phyloP scores from a whole-genome alignment of 2,329 filamentous ascomycete genomes.

The Ustulina deusta region DNA sequence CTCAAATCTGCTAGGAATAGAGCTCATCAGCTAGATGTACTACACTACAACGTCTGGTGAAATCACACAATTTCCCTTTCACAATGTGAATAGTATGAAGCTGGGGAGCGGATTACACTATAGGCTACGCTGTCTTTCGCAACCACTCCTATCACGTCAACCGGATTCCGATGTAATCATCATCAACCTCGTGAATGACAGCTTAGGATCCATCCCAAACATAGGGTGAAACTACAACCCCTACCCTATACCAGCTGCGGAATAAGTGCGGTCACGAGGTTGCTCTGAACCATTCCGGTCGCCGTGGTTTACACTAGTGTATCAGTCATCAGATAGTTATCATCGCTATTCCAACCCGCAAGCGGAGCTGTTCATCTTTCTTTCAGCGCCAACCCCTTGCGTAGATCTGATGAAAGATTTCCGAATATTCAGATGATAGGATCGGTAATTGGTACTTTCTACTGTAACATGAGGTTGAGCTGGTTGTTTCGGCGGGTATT shows the following conservation, averaged over 20 bases:
- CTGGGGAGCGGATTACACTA: not conserved
- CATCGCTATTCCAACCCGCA: not conserved
- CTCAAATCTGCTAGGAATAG: not conserved
- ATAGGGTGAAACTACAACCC: constrained; percentile 35
- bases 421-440: constrained; percentile 30
- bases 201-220: constrained; percentile 22
- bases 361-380: constrained; percentile 17
- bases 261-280: constrained; percentile 2
- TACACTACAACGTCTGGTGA: not conserved
- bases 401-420: constrained; percentile 21
- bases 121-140: not conserved
- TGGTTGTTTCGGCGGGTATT: constrained; percentile 22
- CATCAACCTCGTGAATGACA: constrained; percentile 3
- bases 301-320: constrained; percentile 7
- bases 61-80: not conserved
- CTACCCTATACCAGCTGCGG: constrained; percentile 27
- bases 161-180: not conserved
- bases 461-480: constrained; percentile 15
- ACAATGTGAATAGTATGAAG: not conserved
- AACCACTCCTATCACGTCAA: too few species aligned
- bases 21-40: not conserved
- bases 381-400: constrained; percentile 20
- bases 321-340: not conserved
- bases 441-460: constrained; percentile 15
- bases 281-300: constrained; percentile 13